Base-by-base conservation (phyloP, 75 land plant genomes). In the Selaginella tamariscina region DNA sequence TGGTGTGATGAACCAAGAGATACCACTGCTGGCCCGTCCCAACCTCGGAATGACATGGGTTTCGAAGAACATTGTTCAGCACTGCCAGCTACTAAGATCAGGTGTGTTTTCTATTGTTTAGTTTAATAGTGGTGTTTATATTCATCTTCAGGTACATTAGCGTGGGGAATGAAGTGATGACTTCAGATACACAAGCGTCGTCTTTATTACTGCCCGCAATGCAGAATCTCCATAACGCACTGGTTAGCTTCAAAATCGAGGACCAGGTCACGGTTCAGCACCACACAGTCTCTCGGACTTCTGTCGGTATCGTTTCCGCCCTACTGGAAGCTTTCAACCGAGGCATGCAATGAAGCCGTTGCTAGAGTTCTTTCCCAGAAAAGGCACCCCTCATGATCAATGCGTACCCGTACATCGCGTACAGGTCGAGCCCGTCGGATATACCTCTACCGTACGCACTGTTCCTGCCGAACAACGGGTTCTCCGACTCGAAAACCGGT, bases 301-400 rank as follows among this genome's bases (percentile, higher is more conserved):
- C 49, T 39, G 11, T 39, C 49, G 49, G 49, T 39, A 5, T 39
- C 49, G 49, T 39, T 39, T 39, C 49, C 49, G 5, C 49, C 49
- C 5, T 39, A 5, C 49, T 5, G 49, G 49, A 15, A 39, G 15
- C 15, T 39, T 39, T 39, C 49, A 39, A 39, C 49, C 49, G 15
- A 39, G 49, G 49, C 15, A 5, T 15, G 49, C 49, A 15, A 26
- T 84, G 29, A 32, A 68, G n/a, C 82, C 84, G 2, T 23, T 85
- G 63, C 72, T 86, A 0, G 66, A 65, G 1, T 80, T 80, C 71
- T 54, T 84, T 13, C 13, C 32, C 0, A 31, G 67, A 1, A 77
- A 82, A 13, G 57, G 67, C 65, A 70, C 88, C 29, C 77, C 79
- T 86, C 70, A 70, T 85, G 73, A 56, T 86, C n/a, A 82, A 86